phyloP scores from a whole-genome alignment of 1,139 yeast genomes.

The Suhomyces choctaworum region DNA sequence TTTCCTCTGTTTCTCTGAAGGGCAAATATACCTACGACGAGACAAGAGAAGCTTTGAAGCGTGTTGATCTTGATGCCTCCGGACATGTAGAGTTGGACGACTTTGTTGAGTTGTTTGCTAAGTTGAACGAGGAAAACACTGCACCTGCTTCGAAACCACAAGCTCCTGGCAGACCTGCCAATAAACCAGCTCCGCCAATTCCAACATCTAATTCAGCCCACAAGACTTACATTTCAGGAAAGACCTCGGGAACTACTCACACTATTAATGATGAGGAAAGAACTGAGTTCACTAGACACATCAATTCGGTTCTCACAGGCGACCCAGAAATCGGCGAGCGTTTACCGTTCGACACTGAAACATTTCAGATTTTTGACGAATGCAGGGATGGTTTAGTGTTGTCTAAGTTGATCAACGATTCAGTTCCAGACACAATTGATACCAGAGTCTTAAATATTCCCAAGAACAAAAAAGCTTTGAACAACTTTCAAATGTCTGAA shows the following conservation, averaged over 20 bases:
- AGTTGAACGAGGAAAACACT: conserved; percentile 49
- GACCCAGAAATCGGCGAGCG: conserved; percentile 83
- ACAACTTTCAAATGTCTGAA: conserved; percentile 94
- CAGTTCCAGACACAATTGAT: conserved; percentile 97
- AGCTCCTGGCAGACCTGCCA: conserved; percentile 17
- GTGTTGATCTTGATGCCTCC: conserved; percentile 90
- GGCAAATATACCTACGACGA: conserved; percentile 88
- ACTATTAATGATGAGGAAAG: conserved; percentile 97
- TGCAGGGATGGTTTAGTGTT: conserved; percentile 93
- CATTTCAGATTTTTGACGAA: conserved; percentile 94
- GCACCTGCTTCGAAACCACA: conserved; percentile 22
- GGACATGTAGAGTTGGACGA: conserved; percentile 97
- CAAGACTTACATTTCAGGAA: conserved; percentile 77
- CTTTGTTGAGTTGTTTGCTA: conserved; percentile 82
- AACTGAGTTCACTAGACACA: conserved; percentile 92
- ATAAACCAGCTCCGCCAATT: conserved; percentile 34
- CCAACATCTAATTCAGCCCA: conserved; percentile 55
- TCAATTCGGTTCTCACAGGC: conserved; percentile 88
- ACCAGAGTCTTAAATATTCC: conserved; percentile 94
- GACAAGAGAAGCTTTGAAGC: conserved; percentile 89
- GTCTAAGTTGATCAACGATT: conserved; percentile 91
- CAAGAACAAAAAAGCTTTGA: conserved; percentile 69
- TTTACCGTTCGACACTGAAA: conserved; percentile 90
- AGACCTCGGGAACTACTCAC: conserved; percentile 91
- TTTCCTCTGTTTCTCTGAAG: conserved; percentile 75